A percentile compares a stretch with the other conserved stretches of the same genome.
Conservation (phyloP, 2,329 filamentous ascomycete species). For the Fusarium sp. region DNA sequence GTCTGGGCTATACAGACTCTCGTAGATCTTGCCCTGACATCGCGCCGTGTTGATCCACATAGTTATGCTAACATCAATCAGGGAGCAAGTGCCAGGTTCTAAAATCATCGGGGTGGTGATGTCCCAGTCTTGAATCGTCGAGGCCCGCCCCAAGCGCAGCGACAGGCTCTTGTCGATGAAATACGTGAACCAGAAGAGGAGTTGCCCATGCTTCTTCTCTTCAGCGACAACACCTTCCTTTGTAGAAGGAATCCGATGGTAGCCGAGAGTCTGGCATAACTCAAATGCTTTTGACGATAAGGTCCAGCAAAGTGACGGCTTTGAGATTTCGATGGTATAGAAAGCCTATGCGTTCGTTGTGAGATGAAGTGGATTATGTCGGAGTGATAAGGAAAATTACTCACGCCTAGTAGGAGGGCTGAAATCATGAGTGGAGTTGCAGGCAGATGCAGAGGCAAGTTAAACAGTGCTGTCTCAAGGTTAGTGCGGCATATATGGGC, state of each 20-base stretch:
- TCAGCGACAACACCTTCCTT: not conserved
- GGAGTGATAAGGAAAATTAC: not conserved
- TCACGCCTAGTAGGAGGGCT: not conserved
- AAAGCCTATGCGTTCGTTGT: not conserved
- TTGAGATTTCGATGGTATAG: not conserved
- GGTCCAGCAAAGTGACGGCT: not conserved
- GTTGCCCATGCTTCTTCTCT: not conserved
- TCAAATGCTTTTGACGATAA: not conserved
- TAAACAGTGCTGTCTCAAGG: not conserved
- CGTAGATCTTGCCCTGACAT: constrained; percentile 28
- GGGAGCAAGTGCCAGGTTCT: not conserved
- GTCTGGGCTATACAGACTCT: constrained; percentile 20
- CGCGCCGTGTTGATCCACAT: constrained; percentile 12
- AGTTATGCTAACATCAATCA: not conserved
- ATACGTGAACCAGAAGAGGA: constrained; percentile 68
- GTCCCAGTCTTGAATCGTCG: constrained; percentile 66
- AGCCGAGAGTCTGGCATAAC: not conserved
- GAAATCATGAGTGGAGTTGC: not conserved
- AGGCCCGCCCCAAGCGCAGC: constrained; percentile 65
- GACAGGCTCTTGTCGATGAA: constrained; percentile 67
- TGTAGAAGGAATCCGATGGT: not conserved
- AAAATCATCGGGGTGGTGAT: not conserved
- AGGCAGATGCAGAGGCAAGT: not conserved
- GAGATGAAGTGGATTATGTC: not conserved
- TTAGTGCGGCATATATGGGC: not conserved